A percentile compares a stretch with the other conserved stretches of the same genome.
These are phyloP conservation scores for Sphagnum contortum DNA, from an alignment of 225 moss, liverwort and hornwort genomes.

Conservation along the genomic window DNA sequence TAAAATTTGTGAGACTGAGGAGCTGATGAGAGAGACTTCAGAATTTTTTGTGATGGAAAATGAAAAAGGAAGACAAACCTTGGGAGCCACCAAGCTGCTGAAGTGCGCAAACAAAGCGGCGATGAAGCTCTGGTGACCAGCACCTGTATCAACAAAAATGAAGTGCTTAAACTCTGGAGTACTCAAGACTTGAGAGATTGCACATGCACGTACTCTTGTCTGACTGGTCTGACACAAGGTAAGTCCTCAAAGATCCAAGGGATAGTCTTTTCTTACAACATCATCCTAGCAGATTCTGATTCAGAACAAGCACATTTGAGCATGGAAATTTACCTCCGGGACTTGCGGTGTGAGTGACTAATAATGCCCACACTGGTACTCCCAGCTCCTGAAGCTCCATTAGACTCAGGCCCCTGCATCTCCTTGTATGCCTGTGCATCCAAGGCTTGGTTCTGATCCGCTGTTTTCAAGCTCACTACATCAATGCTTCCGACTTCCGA, in stretches of 20 bases:
- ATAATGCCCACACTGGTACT: too few relatives aligned
- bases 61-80: constrained; percentile 20
- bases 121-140: constrained; percentile 58
- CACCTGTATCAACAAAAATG: constrained; percentile 31
- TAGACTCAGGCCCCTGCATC: too few relatives aligned
- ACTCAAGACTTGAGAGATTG: background rate
- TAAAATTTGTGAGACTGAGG: background rate
- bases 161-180: background rate
- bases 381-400: too few relatives aligned
- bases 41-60: background rate
- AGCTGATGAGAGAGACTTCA: background rate
- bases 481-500: constrained; percentile 40
- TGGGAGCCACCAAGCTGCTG: constrained; percentile 71
- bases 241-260: too few relatives aligned
- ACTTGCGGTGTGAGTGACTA: too few relatives aligned
- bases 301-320: too few relatives aligned
- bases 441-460: constrained; percentile 10
- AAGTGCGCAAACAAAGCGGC: constrained; percentile 47
- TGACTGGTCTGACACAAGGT: too few relatives aligned
- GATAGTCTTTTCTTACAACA: too few relatives aligned
- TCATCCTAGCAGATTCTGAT: too few relatives aligned
- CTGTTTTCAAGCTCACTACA: constrained; percentile 3
- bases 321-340: too few relatives aligned
- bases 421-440: constrained; percentile 6
- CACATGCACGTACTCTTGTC: background rate